Base-by-base conservation (phyloP, 108 stramenopile genomes). In the Aurantiochytrium sp. region DNA sequence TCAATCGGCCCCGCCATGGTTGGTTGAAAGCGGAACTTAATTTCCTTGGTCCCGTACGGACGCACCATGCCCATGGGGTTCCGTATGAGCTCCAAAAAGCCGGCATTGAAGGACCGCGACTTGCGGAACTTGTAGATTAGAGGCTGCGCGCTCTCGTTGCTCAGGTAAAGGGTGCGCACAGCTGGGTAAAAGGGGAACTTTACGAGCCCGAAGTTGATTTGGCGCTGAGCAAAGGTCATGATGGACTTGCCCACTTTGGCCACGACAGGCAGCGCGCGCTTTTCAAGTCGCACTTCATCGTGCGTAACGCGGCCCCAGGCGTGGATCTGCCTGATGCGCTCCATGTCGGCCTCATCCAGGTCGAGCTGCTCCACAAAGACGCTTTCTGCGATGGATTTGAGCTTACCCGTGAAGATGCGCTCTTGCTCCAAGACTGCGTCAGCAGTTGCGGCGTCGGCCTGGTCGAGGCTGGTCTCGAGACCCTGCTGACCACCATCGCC, bases 31-130 rank as follows among this genome's bases (percentile, higher is more conserved):
- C 45, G 42, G 39, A 81, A 81, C 2, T 81, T 41, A 0, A 81
- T 48, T 24, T 81, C 73, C 73, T 81, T 81, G 12, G 73, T 81
- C 6, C 73, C 45, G 30, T 30, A 81, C 6, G 73, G 73, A 15
- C 73, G 73, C 73, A 81, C 73, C 39, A 81, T 81, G n/a, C 73
- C 73, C 39, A 81, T 41, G 10, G 73, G 45, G 39, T 81, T 81
- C 27, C 73, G 39, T 1, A 81, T 48, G 3, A 81, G 39, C 27
- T 48, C 42, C 12, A 81, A 30, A 81, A 81, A 81, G 12, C 73
- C 73, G 17, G 73, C 39, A 48, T 48, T 81, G 30, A 81, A 81
- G 39, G 73, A 48, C 6, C 73, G n/a, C 6, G 73, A 81, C 45
- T 81, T 81, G 73, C 73, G 73, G 36, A 81, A 21, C 24, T 81